Evolutionary conservation across 176 grass and related monocot genomes (phyloP), one percentile per base, ranked within the genome.

Genomic region (Musa itinerans): DNA sequence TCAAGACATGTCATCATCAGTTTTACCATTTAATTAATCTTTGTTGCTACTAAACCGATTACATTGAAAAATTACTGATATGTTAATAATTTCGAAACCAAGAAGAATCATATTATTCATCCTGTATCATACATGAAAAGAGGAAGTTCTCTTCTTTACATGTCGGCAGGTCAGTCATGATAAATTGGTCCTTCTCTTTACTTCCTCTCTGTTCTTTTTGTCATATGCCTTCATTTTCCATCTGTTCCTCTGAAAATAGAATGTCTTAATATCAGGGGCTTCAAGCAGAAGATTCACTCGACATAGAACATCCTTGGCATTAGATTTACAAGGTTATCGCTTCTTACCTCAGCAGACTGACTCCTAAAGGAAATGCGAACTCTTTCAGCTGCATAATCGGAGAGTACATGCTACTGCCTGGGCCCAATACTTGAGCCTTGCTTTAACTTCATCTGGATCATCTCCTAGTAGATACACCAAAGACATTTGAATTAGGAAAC

Each of bases 401-500:
- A 68, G 65, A 68, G 65, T 68, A 34, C 25, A 43, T 25, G 65
- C 65, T 9, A 68, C 26, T 68, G 65, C n/a, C 34, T 68, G 65
- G 12, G 65, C 65, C 65, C 65, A 68, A 68, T 68, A 68, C 26
- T 68, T 68, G 26, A 68, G 65, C 13, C 65, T 29, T 43, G 65
- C 65, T 43, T 68, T 68, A 22, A 68, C 65, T 68, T 68, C 65
- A 68, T 68, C 65, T 34, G 65, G 65, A 68, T 68, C 65, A 43
- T 68, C 65, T 34, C 65, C 65, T 68, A 11, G 12, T 68, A 68
- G 26, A 68, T 17, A 3, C 27, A 26, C 11, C 24, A 43, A 43
- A 68, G 26, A 5, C 3, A 29, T 12, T 10, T 13, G 21, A 26
- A 65, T 65, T 27, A 65, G 11, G 13, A 21, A 24, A 43, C 34